These are phyloP conservation scores for Fraxinus excelsior DNA, from an alignment of 257 asterid species.

Conservation along the genomic window DNA sequence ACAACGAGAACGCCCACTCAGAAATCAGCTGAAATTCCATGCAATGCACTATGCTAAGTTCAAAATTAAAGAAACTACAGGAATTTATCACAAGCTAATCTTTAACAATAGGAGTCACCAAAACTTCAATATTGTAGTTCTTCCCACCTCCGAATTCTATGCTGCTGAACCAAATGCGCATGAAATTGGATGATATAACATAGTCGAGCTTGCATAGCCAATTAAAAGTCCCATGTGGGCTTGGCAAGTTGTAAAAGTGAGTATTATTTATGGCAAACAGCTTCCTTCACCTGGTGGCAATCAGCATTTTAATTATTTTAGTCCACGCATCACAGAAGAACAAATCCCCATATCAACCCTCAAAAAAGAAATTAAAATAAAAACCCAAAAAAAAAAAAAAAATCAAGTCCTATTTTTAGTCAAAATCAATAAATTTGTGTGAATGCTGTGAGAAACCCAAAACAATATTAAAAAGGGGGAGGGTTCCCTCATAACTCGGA, in stretches of 20 bases:
- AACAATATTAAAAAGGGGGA: background rate
- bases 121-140: background rate
- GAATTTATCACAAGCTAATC: background rate
- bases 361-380: too few species aligned
- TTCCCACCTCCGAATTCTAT: background rate
- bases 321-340: background rate
- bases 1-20: background rate
- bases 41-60: background rate
- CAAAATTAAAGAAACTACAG: background rate
- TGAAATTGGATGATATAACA: background rate
- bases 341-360: background rate
- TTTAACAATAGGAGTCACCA: background rate
- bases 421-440: background rate
- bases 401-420: background rate
- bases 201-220: background rate
- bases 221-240: background rate
- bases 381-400: too few species aligned
- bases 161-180: background rate
- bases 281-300: slow-evolving; percentile 1
- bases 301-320: background rate
- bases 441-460: background rate
- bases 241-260: background rate
- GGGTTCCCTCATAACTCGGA: background rate
- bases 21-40: background rate
- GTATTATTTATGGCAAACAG: background rate